phyloP scores from a whole-genome alignment of 306 rosid genomes.

The Castanea crenata region DNA sequence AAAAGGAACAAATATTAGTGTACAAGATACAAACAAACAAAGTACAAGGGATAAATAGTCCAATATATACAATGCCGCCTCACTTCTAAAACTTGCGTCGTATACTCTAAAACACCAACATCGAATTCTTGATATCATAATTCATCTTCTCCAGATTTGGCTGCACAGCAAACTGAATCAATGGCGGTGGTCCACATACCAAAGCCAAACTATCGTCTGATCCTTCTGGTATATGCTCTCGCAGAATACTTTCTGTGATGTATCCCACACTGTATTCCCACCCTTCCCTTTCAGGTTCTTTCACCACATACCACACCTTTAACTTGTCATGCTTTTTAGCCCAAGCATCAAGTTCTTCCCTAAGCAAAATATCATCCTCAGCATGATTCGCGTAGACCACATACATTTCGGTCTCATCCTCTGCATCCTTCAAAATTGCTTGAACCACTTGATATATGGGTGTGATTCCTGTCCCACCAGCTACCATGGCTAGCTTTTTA shows the following conservation, averaged over 20 bases:
- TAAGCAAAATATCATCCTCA: slow-evolving; percentile 70
- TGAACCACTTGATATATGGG: slow-evolving; percentile 81
- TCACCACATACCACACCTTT: slow-evolving; percentile 79
- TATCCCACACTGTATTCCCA: slow-evolving; percentile 74
- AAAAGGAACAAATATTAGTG: not conserved
- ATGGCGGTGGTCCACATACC: slow-evolving; percentile 80
- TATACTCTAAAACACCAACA: slow-evolving; percentile 54
- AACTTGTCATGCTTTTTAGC: slow-evolving; percentile 49
- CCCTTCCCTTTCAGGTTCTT: slow-evolving; percentile 42
- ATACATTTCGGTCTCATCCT: slow-evolving; percentile 71
- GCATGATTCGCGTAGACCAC: slow-evolving; percentile 76
- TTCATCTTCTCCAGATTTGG: slow-evolving; percentile 74
- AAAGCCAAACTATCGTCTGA: slow-evolving; percentile 56
- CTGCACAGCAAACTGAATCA: slow-evolving; percentile 75
- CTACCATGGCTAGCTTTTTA: slow-evolving; percentile 63
- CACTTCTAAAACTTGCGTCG: not conserved
- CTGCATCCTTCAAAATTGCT: slow-evolving; percentile 63
- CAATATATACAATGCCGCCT: not conserved
- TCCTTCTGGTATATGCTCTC: slow-evolving; percentile 61
- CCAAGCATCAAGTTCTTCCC: slow-evolving; percentile 71
- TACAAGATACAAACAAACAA: not conserved
- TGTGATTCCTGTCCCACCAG: slow-evolving; percentile 90
- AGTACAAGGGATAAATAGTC: not conserved
- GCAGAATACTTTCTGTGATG: slow-evolving; percentile 55
- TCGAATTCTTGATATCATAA: slow-evolving; percentile 48